Conservation (phyloP, 176 grass and related monocot genomes). For the Cymbopogon citratus region DNA sequence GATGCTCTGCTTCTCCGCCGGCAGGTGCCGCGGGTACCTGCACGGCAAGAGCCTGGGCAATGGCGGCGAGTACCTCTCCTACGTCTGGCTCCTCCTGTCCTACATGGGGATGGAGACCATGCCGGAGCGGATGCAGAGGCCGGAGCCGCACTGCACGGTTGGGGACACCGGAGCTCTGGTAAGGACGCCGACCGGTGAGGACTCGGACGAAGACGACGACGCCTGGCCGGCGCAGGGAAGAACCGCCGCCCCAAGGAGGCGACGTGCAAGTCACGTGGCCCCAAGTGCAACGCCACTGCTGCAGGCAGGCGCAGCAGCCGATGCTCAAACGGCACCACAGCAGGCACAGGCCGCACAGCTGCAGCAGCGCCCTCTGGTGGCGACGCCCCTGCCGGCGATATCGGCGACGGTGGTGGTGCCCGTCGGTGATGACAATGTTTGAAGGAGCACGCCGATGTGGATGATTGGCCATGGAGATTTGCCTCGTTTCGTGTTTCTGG, state of each 20-base stretch:
- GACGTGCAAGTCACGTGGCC: not conserved
- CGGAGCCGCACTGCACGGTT: not conserved
- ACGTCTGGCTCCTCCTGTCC: not conserved
- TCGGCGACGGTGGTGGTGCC: no score
- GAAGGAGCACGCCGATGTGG: no score
- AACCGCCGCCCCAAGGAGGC: not conserved
- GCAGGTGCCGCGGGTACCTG: not conserved
- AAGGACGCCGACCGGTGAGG: not conserved
- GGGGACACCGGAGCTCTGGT: not conserved
- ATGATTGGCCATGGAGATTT: not conserved
- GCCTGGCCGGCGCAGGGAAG: not conserved
- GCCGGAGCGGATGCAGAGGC: not conserved
- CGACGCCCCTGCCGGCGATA: no score
- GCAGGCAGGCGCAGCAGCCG: no score
- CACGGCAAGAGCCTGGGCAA: not conserved
- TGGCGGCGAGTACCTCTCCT: conserved; percentile 9
- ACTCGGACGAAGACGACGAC: no score
- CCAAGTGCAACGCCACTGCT: no score
- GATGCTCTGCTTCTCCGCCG: conserved; percentile 6
- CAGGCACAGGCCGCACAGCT: no score
- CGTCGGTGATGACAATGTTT: no score
- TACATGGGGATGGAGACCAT: conserved; percentile 20
- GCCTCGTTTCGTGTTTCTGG: not conserved
- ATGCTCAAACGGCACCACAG: no score
- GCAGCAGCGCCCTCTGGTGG: no score